Conservation (phyloP, 345 rosid genomes). For the Hibiscus syriacus region DNA sequence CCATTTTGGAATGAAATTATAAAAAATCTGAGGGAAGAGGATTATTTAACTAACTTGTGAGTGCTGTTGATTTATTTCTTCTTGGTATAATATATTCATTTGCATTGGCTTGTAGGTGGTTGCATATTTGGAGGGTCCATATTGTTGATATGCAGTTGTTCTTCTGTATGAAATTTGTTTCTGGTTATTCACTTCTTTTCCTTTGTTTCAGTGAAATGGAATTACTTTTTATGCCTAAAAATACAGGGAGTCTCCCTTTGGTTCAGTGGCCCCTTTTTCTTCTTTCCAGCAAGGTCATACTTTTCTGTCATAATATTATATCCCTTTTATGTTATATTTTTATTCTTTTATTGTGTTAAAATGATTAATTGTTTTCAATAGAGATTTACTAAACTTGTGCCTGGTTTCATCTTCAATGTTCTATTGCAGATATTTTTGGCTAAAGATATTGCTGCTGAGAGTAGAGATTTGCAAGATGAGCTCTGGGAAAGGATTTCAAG, state of each 20-base stretch:
- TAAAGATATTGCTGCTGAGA: constrained; percentile 76
- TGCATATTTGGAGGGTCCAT: not conserved
- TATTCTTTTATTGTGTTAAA: not conserved
- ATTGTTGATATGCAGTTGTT: not conserved
- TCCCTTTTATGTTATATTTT: not conserved
- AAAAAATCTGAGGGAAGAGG: constrained; percentile 84
- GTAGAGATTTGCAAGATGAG: constrained; percentile 66
- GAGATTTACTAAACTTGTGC: not conserved
- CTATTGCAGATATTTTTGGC: constrained; percentile 69
- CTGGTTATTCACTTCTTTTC: not conserved
- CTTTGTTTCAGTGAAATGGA: constrained; percentile 66
- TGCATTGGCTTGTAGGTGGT: not conserved
- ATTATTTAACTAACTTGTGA: constrained; percentile 75
- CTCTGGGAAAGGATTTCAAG: constrained; percentile 75
- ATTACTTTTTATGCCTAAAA: constrained; percentile 88
- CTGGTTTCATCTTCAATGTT: not conserved
- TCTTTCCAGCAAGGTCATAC: constrained; percentile 90
- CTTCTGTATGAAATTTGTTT: not conserved
- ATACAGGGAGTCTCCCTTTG: constrained; percentile 70
- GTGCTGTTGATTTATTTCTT: constrained; percentile 23
- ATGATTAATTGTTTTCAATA: not conserved
- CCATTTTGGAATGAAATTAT: constrained; percentile 97
- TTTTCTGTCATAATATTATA: not conserved
- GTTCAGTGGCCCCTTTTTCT: constrained; percentile 99
- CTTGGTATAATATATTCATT: not conserved